phyloP scores from a whole-genome alignment of 768 basidiomycete genomes.

The Boletus barrowsii region DNA sequence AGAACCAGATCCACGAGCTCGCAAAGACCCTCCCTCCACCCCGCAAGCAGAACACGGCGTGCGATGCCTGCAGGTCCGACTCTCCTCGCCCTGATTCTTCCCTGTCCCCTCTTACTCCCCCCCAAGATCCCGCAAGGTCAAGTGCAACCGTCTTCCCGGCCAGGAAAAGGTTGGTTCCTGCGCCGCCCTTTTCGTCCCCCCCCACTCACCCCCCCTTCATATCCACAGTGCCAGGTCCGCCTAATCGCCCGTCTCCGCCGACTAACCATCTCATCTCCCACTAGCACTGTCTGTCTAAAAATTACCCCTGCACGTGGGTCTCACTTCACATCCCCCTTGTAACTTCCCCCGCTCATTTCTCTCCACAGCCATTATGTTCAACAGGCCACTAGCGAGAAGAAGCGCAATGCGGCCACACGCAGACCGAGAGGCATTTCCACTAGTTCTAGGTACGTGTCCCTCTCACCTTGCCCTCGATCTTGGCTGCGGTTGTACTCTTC shows the following conservation, averaged over 20 bases:
- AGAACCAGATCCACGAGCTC: conserved; percentile 80
- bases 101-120: neutral
- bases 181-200: conserved; percentile 2
- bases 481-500: conserved; percentile 21
- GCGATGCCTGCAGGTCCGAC: conserved; percentile 82
- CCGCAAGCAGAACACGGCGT: conserved; percentile 89
- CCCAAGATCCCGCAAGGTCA: conserved; percentile 82
- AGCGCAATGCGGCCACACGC: conserved; percentile 57
- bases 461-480: conserved; percentile 6
- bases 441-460: conserved; percentile 41
- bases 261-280: conserved; percentile 8
- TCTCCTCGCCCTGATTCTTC: neutral
- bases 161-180: conserved; percentile 66
- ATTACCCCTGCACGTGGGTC: conserved; percentile 88
- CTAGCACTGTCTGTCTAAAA: conserved; percentile 83
- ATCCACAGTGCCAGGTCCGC: conserved; percentile 62
- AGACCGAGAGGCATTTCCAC: conserved; percentile 64
- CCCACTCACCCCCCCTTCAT: conserved; percentile 18
- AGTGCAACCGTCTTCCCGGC: conserved; percentile 79
- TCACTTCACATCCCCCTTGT: conserved; percentile 12
- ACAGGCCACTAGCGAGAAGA: conserved; percentile 83
- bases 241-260: conserved; percentile 14
- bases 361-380: conserved; percentile 68
- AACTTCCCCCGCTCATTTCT: conserved; percentile 17
- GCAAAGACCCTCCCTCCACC: conserved; percentile 81